Conservation (phyloP, 306 rosid species). For the barrel medic (Medicago truncatula) region DNA sequence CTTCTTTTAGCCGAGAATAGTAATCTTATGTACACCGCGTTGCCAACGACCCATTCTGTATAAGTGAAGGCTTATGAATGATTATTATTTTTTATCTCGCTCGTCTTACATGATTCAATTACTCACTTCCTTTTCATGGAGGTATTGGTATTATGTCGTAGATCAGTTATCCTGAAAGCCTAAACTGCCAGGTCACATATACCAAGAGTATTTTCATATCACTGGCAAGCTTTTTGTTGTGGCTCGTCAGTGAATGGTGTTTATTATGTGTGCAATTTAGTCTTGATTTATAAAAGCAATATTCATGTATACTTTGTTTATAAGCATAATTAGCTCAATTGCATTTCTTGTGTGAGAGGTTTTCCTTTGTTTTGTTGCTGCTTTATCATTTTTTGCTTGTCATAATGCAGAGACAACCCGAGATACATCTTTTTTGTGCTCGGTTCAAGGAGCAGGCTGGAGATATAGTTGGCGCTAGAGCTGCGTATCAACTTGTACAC, state of each 20-base stretch:
- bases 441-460: conserved; percentile 91
- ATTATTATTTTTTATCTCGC: not conserved
- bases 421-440: conserved; percentile 91
- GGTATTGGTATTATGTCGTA: not conserved
- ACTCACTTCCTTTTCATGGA: not conserved
- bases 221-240: not conserved
- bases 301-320: conserved; percentile 1
- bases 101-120: not conserved
- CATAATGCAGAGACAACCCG: conserved; percentile 85
- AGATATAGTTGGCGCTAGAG: conserved; percentile 88
- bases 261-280: not conserved
- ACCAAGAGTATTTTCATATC: not conserved
- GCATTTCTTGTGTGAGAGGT: not conserved
- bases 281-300: conserved; percentile 9
- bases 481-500: conserved; percentile 91
- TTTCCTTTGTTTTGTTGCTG: not conserved
- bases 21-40: not conserved
- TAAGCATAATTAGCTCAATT: conserved; percentile 2
- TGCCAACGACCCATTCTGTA: not conserved
- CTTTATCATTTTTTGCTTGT: conserved; percentile 27
- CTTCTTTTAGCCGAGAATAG: not conserved
- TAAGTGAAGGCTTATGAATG: no score
- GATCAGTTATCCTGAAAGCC: not conserved
- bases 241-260: not conserved
- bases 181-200: not conserved